Base-by-base conservation (phyloP, 345 rosid species). In the Cardamine chenopodiifolia region DNA sequence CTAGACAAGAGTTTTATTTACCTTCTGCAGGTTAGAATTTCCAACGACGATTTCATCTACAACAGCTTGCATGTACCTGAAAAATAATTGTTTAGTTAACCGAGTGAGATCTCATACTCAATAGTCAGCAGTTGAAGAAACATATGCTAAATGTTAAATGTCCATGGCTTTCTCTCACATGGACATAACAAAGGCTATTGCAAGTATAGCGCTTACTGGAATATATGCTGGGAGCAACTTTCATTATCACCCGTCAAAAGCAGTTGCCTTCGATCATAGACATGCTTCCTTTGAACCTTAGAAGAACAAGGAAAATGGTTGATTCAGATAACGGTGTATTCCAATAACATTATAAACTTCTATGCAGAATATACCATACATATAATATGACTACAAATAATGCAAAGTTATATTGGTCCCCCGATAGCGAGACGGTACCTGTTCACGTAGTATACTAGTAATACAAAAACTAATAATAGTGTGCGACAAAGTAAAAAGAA, bases 251-350 rank as follows among this genome's bases (percentile, higher is more conserved):
- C 98, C 5, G 84, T 86, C 75, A 93, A 71, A 77, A 93, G 89
- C 74, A 85, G 81, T 72, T 93, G 98, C 83, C 98, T 85, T 25
- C 91, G 87, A 57, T 88, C 85, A 69, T 93, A 93, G 68, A 93
- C 98, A 80, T 93, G 98, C 85, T 88, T 93, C 81, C 98, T 91
- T 81, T 93, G 98, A 56, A 91, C 98, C 98, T 93, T 77, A 77
- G 71, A 42, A 71, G 18, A 77, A 42, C 35, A 47, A 59, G 35
- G 23, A 26, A 53, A 68, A 71, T 66, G 62, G 59, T 49, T 40
- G 18, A 71, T 23, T 66, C 28, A 63, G 64, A 42, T 62, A 62
- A 44, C 18, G 6, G 70, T 52, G 18, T 61, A 47, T 13, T 50
- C 22, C 37, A 22, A 22, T 20, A 55, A 22, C 34, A 56, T 32